Base-by-base conservation (phyloP, 352 stramenopile genomes). In the Paralagenidium karlingii region DNA sequence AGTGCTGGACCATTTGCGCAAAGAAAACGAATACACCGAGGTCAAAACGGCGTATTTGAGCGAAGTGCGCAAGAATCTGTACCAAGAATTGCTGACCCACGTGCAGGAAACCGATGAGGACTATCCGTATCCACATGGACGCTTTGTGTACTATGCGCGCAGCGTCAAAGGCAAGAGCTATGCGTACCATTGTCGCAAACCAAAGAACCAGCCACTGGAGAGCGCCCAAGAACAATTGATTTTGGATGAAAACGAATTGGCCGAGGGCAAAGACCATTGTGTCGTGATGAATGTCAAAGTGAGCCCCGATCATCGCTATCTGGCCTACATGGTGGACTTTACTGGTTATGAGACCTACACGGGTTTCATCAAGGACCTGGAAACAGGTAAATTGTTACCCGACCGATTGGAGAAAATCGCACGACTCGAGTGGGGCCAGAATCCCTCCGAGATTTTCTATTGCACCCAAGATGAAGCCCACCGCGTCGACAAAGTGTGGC, bases 241-340 rank as follows among this genome's bases (percentile, higher is more conserved):
- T 47, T 76, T 99, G 28, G 84, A 99, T 61, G 80, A 96, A 45
- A 98, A 98, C 42, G 62, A 69, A 43, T 63, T 97, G 38, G 84
- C 89, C 26, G 65, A 84, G 49, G 73, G 69, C 15, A 80, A 94
- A 38, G 74, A 78, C 34, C 63, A 94, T 58, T 91, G 77, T 47
- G 64, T 87, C 28, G 73, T 96, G 24, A 65, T 76, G 40, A 63
- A 55, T 20, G 66, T 95, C 37, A 61, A 57, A 5, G 54, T 68
- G 13, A 97, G 82, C 31, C 92, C 90, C 5, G 85, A 91, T 50
- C 74, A 97, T 58, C 61, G 78, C 19, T 81, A 95, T 36, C 47
- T 98, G 3, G 90, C 88, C 8, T 98, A 98, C 68, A 84, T 89
- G 47, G 68, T 97, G 19, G 94, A 98, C 63, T 85, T 89, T 33